These are phyloP conservation scores for Bretschneidera sinensis DNA, from an alignment of 345 rosid species.

Conservation along the genomic window DNA sequence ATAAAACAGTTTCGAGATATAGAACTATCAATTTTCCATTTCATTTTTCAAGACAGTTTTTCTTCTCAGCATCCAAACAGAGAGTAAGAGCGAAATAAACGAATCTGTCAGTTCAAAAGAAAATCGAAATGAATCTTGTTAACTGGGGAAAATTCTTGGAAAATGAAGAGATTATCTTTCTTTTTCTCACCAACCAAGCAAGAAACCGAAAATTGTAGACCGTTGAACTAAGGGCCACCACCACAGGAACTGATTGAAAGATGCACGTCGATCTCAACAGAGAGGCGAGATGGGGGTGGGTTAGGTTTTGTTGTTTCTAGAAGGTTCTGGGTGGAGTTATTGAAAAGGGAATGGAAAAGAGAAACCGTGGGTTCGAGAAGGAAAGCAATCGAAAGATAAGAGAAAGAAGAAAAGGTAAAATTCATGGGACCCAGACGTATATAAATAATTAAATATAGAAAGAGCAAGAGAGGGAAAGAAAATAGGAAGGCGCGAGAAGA, in stretches of 20 bases:
- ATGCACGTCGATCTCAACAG: background rate
- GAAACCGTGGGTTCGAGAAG: slow-evolving; percentile 38
- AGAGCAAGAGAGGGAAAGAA: slow-evolving; percentile 22
- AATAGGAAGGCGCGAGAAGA: slow-evolving; percentile 37
- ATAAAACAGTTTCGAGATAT: too few relatives aligned
- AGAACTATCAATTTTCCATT: too few relatives aligned
- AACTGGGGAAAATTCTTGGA: background rate
- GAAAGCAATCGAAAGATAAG: slow-evolving; percentile 13
- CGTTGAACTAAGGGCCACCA: background rate
- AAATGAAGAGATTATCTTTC: background rate
- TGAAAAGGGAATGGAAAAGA: slow-evolving; percentile 33
- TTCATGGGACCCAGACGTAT: slow-evolving; percentile 18
- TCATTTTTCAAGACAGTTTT: background rate
- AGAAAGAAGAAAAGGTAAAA: background rate
- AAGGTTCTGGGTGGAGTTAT: slow-evolving; percentile 59
- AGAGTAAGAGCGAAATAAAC: too few relatives aligned
- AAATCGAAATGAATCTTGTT: too few relatives aligned
- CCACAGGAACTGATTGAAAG: background rate
- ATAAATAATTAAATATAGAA: background rate
- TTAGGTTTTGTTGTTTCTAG: slow-evolving; percentile 54
- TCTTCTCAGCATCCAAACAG: too few relatives aligned
- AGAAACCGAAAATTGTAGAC: slow-evolving; percentile 4
- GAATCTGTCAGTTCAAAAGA: too few relatives aligned
- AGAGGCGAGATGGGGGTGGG: background rate
- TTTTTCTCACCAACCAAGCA: slow-evolving; percentile 22